Evolutionary conservation across 495 filamentous ascomycete genomes (phyloP), one percentile per base, ranked within the genome.

Genomic region (Tuber melanosporum): DNA sequence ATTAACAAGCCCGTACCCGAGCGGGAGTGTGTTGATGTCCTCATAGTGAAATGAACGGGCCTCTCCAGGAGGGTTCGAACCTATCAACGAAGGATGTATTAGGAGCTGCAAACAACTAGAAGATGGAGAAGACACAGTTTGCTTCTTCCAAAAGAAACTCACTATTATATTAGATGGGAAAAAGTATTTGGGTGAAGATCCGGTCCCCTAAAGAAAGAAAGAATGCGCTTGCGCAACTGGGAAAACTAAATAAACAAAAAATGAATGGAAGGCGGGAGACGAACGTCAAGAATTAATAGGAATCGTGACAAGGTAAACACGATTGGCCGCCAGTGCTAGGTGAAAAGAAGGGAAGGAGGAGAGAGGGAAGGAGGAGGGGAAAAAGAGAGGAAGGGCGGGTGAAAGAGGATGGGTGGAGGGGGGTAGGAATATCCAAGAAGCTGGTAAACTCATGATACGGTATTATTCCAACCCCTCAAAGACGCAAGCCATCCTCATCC

Each of bases 51-150:
- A 81, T 81, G 15, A 20, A 73, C 73, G 26, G 66, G 73, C 80
- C 80, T 82, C 80, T 76, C 80, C 80, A 73, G 80, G 80, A 82
- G 80, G 80, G 39, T 49, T 71, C 46, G 57, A 62, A 43, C 36
- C 44, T 62, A 73, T 14, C 44, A 70, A 22, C n/a, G 26, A 57
- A 47, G 57, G 76, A 71, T 62, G 41, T 72, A 69, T 76, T 41
- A 44, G 42, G 47, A 39, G 39, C 12, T 8, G 3, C 19, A 77
- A 76, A 36, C 26, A 19, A 32, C 57, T 0, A 36, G 26, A 36
- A 26, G 12, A 66, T 36, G 26, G 57, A 17, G 57, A 19, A 36
- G 14, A 66, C 14, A 66, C 14, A 19, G 1, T 66, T 66, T 19
- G 26, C 6, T 66, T 36, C 57, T 7, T 66, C n/a, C 26, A 36